Evolutionary conservation across 2,329 filamentous ascomycete genomes (phyloP), one percentile per base, ranked within the genome.

Genomic region (Cytospora piceicola): DNA sequence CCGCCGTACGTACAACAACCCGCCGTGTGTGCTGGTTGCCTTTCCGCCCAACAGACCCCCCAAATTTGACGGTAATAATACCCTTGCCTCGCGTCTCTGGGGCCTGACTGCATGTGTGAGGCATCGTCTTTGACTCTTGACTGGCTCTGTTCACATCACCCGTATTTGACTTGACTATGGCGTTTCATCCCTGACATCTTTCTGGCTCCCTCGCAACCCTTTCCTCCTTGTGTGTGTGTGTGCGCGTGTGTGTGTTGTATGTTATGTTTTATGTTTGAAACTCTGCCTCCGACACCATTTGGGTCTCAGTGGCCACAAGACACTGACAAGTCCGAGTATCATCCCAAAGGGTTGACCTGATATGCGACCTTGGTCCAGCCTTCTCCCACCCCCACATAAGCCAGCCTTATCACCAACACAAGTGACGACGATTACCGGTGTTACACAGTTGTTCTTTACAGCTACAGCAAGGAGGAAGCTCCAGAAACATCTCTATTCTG

Each of bases 291-390:
- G 36, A 46, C 60, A 63, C 39, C 36, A 39, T 34, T 63, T 46
- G 53, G 49, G 39, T 39, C 51, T 30, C 39, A 32, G 42, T 64
- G 42, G 36, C 29, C 59, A 57, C 55, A 52, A 52, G 49, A 8
- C 24, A 57, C 60, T 57, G 60, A 63, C 53, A 39, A 51, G 60
- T 54, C 62, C 62, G 51, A 62, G 66, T 52, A 65, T 58, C 39
- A 65, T 58, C 60, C 63, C 59, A 53, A 57, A 53, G 56, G 60
- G 64, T 49, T 58, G 67, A 55, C 67, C 67, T 67, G 61, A 58
- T 67, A 64, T 68, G 67, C 67, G 67, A 34, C 67, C 67, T 68
- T 63, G 65, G 58, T 56, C 49, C 51, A 59, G 59, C 27, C 36
- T 54, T 49, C 22, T 36, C 51, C 34, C 56, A 42, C 51, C 65